Conservation (phyloP, 148 eudicot genomes). For the Rhododendron vialii region DNA sequence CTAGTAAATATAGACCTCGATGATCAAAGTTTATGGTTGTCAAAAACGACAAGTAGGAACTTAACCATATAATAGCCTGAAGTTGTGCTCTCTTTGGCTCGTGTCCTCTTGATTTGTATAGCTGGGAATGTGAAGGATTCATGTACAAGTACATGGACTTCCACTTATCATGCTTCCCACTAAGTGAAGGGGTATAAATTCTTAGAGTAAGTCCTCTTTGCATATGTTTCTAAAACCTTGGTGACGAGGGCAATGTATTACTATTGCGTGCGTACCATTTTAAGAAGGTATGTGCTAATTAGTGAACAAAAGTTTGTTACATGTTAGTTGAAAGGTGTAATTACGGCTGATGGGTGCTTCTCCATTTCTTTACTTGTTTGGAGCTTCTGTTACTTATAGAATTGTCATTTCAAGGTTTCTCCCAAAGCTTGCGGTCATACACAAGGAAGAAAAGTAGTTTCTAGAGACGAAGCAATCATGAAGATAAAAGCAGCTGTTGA, state of each 20-base stretch:
- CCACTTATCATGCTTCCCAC: not conserved
- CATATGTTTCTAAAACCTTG: not conserved
- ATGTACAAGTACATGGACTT: not conserved
- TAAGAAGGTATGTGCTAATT: not conserved
- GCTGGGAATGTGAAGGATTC: not conserved
- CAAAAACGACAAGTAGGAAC: not conserved
- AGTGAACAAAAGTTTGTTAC: not conserved
- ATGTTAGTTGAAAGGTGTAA: not conserved
- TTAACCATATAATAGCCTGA: not conserved
- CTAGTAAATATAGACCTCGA: not conserved
- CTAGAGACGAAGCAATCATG: slow-evolving; percentile 89
- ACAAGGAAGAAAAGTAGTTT: slow-evolving; percentile 82
- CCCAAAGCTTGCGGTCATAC: slow-evolving; percentile 99
- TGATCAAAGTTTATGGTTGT: not conserved
- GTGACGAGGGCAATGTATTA: not conserved
- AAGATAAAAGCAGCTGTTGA: slow-evolving; percentile 92
- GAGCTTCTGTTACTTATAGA: slow-evolving; percentile 20
- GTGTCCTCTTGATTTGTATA: not conserved
- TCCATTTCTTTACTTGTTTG: not conserved
- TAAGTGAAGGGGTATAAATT: not conserved
- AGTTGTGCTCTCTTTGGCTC: not conserved
- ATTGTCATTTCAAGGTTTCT: slow-evolving; percentile 54
- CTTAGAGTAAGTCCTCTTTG: not conserved
- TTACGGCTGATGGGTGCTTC: not conserved
- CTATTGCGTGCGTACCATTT: not conserved